These are phyloP conservation scores for Boletus sensibilis DNA, from an alignment of 768 basidiomycete species.

Conservation along the genomic window DNA sequence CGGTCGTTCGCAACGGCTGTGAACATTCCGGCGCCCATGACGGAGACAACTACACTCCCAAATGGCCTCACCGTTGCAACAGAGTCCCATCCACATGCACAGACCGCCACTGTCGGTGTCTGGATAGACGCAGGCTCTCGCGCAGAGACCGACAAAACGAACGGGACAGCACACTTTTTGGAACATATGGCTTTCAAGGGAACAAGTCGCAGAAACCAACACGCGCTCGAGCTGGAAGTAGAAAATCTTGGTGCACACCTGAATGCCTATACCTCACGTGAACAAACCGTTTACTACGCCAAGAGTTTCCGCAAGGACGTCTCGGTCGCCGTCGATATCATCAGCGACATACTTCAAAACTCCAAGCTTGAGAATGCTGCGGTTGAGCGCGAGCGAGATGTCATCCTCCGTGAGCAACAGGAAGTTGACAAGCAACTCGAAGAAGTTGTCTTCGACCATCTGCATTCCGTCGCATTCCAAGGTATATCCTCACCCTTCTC, in stretches of 20 bases:
- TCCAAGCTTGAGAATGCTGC: constrained; percentile 86
- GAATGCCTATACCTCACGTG: constrained; percentile 97
- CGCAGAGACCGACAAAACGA: constrained; percentile 93
- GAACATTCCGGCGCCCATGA: constrained; percentile 67
- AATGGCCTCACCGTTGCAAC: constrained; percentile 97
- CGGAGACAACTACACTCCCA: constrained; percentile 87
- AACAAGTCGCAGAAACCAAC: constrained; percentile 83
- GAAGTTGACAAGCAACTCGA: constrained; percentile 99
- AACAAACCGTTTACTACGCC: constrained; percentile 99
- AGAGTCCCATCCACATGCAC: constrained; percentile 83
- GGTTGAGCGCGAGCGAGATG: constrained; percentile 93
- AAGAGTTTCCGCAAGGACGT: constrained; percentile 98
- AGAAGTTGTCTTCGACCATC: constrained; percentile 98
- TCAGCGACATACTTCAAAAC: constrained; percentile 96
- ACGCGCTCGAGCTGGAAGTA: constrained; percentile 91
- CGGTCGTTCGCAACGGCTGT: constrained; percentile 76
- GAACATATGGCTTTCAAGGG: constrained; percentile 99
- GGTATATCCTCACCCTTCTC: constrained; percentile 42
- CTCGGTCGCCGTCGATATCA: constrained; percentile 87
- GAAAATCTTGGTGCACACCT: constrained; percentile 97
- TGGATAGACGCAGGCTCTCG: constrained; percentile 99
- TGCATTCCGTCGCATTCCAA: constrained; percentile 96
- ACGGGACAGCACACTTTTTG: constrained; percentile 97
- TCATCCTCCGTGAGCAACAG: constrained; percentile 95
- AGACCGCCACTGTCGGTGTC: constrained; percentile 98